Evolutionary conservation across 1,284 basidiomycete genomes (phyloP).

Genomic region (Fistulina hepatica): DNA sequence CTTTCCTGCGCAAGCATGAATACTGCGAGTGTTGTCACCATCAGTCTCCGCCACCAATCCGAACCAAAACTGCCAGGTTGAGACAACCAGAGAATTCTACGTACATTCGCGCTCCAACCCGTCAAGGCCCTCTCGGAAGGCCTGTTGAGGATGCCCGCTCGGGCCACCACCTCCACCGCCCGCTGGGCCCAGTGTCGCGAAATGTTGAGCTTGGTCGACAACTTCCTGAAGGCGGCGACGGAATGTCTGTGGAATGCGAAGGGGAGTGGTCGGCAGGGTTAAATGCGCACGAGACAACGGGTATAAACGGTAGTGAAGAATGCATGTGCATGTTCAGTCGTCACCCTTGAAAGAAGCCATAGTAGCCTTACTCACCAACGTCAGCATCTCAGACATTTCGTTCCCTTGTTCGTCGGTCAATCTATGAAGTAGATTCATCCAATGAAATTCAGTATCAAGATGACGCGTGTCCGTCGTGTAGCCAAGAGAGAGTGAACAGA

Average conservation of each 20-base stretch:
- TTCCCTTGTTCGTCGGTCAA: conserved; percentile 59
- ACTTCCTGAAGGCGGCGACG: conserved; percentile 67
- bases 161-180: conserved; percentile 39
- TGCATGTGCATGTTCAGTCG: conserved; percentile 4
- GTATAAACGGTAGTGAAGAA: no score
- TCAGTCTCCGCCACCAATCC: not conserved
- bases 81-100: conserved; percentile 20
- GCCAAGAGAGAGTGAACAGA: conserved; percentile 8
- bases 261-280: no score
- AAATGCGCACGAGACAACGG: no score
- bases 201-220: conserved; percentile 85
- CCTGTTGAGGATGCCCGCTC: conserved; percentile 50
- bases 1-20: conserved; percentile 79
- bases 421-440: conserved; percentile 27
- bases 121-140: conserved; percentile 82
- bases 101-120: conserved; percentile 78
- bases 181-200: conserved; percentile 58
- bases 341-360: conserved; percentile 5
- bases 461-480: conserved; percentile 1
- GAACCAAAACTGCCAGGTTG: not conserved
- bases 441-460: no score
- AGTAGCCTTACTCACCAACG: conserved; percentile 38
- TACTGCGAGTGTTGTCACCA: conserved; percentile 35
- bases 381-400: conserved; percentile 59
- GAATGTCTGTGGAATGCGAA: no score